These are phyloP conservation scores for Globisporangium apiculatum DNA, from an alignment of 352 stramenopile species.

Conservation along the genomic window DNA sequence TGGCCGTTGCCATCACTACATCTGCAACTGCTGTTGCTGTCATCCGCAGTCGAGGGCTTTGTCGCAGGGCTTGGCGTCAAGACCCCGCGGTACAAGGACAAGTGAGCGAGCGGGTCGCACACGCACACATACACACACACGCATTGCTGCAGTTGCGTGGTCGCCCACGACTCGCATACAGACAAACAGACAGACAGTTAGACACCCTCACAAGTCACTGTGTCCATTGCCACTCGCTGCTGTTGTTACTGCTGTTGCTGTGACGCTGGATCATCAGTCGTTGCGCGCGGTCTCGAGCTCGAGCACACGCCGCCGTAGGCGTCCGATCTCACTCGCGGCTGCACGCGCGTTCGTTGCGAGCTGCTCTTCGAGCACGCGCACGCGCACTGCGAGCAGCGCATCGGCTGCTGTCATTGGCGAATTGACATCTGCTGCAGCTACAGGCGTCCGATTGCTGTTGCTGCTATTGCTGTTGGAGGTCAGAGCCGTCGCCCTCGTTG, in stretches of 20 bases:
- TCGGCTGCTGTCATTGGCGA: neutral
- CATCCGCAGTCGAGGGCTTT: slow-evolving; percentile 58
- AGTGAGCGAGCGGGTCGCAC: slow-evolving; percentile 2
- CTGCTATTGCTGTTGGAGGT: neutral
- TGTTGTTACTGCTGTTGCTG: neutral
- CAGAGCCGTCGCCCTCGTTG: too few relatives aligned
- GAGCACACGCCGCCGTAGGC: slow-evolving; percentile 53
- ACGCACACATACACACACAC: slow-evolving; percentile 1
- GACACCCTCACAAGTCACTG: neutral
- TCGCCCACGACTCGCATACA: too few relatives aligned
- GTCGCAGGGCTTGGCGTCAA: slow-evolving; percentile 78
- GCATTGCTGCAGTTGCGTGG: neutral
- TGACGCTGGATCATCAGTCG: too few relatives aligned
- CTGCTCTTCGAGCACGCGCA: slow-evolving; percentile 65
- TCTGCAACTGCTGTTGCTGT: too few relatives aligned
- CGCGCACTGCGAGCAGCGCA: slow-evolving; percentile 32
- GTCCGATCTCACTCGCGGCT: slow-evolving; percentile 48
- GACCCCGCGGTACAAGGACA: slow-evolving; percentile 53
- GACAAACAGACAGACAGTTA: neutral
- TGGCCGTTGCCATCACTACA: too few relatives aligned
- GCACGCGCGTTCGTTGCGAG: slow-evolving; percentile 51
- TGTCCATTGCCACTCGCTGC: neutral
- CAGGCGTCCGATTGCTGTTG: slow-evolving; percentile 1
- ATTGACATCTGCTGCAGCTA: too few relatives aligned
- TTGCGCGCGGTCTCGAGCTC: slow-evolving; percentile 36